These are phyloP conservation scores for Termitomyces sp. DNA, from an alignment of 768 basidiomycete species.

Conservation along the genomic window DNA sequence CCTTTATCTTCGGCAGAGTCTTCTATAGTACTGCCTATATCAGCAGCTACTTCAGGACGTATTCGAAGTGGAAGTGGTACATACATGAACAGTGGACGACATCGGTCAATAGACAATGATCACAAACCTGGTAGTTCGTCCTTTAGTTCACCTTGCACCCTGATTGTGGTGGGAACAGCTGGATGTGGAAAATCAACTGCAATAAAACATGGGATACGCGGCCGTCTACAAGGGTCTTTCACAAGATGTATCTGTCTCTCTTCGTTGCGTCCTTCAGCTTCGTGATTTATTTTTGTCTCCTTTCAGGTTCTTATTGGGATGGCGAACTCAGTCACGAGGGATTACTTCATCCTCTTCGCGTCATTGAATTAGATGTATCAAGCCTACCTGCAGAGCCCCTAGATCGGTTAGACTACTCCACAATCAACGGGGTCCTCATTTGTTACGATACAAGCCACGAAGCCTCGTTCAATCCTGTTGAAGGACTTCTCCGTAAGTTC, in stretches of 20 bases:
- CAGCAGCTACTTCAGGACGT: slow-evolving; percentile 30
- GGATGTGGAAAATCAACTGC: slow-evolving; percentile 84
- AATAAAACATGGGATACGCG: slow-evolving; percentile 70
- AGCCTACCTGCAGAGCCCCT: slow-evolving; percentile 2
- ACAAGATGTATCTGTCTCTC: slow-evolving; percentile 30
- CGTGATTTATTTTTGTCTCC: background rate
- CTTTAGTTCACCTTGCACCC: slow-evolving; percentile 35
- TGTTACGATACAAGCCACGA: slow-evolving; percentile 75
- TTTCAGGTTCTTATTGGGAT: slow-evolving; percentile 28
- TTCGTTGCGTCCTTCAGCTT: background rate
- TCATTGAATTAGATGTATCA: slow-evolving; percentile 50
- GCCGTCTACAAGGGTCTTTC: slow-evolving; percentile 36
- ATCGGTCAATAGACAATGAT: slow-evolving; percentile 28
- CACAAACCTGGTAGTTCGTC: slow-evolving; percentile 20
- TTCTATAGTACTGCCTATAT: slow-evolving; percentile 19
- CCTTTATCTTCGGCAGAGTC: slow-evolving; percentile 33
- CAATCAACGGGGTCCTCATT: slow-evolving; percentile 73
- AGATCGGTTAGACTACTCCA: slow-evolving; percentile 43
- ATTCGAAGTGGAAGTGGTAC: slow-evolving; percentile 59
- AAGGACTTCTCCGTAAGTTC: slow-evolving; percentile 65
- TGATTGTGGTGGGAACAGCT: slow-evolving; percentile 74
- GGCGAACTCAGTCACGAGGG: slow-evolving; percentile 25
- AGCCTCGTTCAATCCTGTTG: slow-evolving; percentile 60
- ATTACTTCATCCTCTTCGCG: slow-evolving; percentile 39
- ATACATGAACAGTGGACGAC: slow-evolving; percentile 29